These are phyloP conservation scores for Dalbergia oliveri DNA, from an alignment of 306 rosid genomes.

Conservation along the genomic window DNA sequence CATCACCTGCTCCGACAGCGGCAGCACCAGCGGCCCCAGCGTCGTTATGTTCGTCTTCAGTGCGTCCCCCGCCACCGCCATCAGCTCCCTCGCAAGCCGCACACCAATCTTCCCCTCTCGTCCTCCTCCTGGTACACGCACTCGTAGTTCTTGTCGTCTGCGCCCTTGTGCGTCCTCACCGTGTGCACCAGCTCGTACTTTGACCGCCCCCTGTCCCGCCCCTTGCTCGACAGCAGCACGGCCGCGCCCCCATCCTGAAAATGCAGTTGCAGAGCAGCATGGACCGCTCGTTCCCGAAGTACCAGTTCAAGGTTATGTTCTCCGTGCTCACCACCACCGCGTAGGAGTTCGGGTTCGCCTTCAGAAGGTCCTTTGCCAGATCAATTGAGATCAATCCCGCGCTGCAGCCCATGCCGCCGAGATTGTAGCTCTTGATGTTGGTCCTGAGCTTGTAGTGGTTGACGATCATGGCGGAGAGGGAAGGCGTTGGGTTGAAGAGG, in stretches of 20 bases:
- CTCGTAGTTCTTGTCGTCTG: conserved; percentile 69
- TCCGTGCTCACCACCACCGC: conserved; percentile 88
- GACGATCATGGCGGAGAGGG: conserved; percentile 88
- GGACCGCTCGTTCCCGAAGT: conserved; percentile 86
- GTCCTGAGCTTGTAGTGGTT: conserved; percentile 86
- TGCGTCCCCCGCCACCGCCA: conserved; percentile 94
- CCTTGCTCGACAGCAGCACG: conserved; percentile 67
- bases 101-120: conserved; percentile 71
- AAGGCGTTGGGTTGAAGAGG: conserved; percentile 85
- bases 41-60: conserved; percentile 87
- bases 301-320: conserved; percentile 87
- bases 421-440: conserved; percentile 78
- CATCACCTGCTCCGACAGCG: conserved; percentile 74
- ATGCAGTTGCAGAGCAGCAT: conserved; percentile 91
- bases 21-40: conserved; percentile 82
- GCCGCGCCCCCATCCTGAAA: conserved; percentile 97
- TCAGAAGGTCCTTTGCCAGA: conserved; percentile 72
- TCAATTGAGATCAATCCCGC: conserved; percentile 85
- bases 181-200: conserved; percentile 85
- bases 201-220: conserved; percentile 58
- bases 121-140: conserved; percentile 89
- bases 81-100: conserved; percentile 73
- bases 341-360: conserved; percentile 68
- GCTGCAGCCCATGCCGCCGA: conserved; percentile 95
- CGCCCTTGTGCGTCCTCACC: conserved; percentile 88